Conservation (phyloP, 305 asterid species). For the Coffea humblotiana region DNA sequence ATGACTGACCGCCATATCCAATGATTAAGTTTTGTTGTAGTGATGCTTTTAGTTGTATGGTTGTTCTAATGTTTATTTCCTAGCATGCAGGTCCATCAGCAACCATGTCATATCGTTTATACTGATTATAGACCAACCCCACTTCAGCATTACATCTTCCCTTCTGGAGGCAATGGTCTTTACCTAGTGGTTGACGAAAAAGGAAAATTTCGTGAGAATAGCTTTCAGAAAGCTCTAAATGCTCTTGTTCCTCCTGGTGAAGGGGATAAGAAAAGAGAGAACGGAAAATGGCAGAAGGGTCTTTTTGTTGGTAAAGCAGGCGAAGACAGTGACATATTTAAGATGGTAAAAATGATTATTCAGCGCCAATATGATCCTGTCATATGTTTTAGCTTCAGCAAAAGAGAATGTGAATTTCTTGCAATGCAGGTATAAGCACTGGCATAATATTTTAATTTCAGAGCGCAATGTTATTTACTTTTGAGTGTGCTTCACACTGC, state of each 20-base stretch:
- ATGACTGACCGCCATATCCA: neutral
- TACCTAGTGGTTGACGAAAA: slow-evolving; percentile 93
- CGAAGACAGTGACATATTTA: slow-evolving; percentile 90
- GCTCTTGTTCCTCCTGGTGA: slow-evolving; percentile 72
- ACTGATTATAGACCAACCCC: slow-evolving; percentile 99
- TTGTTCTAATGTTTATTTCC: slow-evolving; percentile 28
- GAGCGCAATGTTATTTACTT: neutral
- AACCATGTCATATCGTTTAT: slow-evolving; percentile 96
- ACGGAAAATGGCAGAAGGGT: slow-evolving; percentile 79
- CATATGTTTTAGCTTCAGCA: slow-evolving; percentile 98
- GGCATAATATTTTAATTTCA: neutral
- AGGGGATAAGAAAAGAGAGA: slow-evolving; percentile 58
- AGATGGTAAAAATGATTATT: slow-evolving; percentile 97
- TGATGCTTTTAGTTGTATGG: slow-evolving; percentile 1
- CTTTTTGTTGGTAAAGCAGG: slow-evolving; percentile 71
- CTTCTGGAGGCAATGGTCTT: slow-evolving; percentile 93
- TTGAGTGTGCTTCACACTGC: neutral
- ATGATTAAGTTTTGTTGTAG: too few relatives aligned
- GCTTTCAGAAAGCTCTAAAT: slow-evolving; percentile 92
- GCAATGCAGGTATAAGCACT: slow-evolving; percentile 85
- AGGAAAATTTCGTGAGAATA: slow-evolving; percentile 93
- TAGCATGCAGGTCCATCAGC: slow-evolving; percentile 83
- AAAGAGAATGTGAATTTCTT: slow-evolving; percentile 96
- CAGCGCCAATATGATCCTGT: slow-evolving; percentile 95
- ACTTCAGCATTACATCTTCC: slow-evolving; percentile 93